Evolutionary conservation across 2,329 filamentous ascomycete genomes (phyloP).

Genomic region (Camptophora hylomeconis): DNA sequence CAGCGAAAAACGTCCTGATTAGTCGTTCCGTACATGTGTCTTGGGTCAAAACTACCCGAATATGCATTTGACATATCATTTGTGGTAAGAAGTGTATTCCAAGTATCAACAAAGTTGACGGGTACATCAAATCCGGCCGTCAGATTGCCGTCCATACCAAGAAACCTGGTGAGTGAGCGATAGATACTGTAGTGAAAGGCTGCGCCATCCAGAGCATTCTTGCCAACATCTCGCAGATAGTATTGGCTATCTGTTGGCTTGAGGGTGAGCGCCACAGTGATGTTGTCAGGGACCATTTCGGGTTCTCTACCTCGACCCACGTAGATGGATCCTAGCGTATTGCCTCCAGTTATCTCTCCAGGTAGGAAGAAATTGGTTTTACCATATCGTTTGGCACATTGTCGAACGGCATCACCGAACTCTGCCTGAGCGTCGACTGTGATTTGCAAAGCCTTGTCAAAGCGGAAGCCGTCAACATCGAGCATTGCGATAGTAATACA

Average conservation of each 20-base stretch:
- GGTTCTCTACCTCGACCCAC: slow-evolving; percentile 46
- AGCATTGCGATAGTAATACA: slow-evolving; percentile 47
- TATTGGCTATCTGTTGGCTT: slow-evolving; percentile 12
- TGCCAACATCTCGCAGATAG: slow-evolving; percentile 18
- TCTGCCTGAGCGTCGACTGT: slow-evolving; percentile 47
- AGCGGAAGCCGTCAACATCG: slow-evolving; percentile 52
- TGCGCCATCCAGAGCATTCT: slow-evolving; percentile 42
- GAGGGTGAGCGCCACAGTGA: slow-evolving; percentile 34
- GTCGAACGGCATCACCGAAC: slow-evolving; percentile 41
- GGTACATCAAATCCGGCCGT: slow-evolving; percentile 40
- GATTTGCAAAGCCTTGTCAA: slow-evolving; percentile 52
- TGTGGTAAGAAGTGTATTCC: slow-evolving; percentile 43
- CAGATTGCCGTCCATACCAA: slow-evolving; percentile 46
- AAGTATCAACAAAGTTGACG: slow-evolving; percentile 41
- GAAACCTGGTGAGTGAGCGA: slow-evolving; percentile 47
- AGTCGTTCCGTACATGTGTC: slow-evolving; percentile 51
- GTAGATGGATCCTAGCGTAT: slow-evolving; percentile 45
- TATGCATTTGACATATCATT: slow-evolving; percentile 49
- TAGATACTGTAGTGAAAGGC: slow-evolving; percentile 54
- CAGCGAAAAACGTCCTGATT: slow-evolving; percentile 56
- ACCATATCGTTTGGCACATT: slow-evolving; percentile 40
- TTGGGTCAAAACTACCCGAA: slow-evolving; percentile 48
- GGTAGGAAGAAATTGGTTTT: slow-evolving; percentile 51
- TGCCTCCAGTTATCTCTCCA: slow-evolving; percentile 49
- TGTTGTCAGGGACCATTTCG: slow-evolving; percentile 32